A percentile compares a stretch with the other conserved stretches of the same genome.
Evolutionary conservation across 2,329 filamentous ascomycete genomes (phyloP).

Genomic region (Aspergillus sp.): DNA sequence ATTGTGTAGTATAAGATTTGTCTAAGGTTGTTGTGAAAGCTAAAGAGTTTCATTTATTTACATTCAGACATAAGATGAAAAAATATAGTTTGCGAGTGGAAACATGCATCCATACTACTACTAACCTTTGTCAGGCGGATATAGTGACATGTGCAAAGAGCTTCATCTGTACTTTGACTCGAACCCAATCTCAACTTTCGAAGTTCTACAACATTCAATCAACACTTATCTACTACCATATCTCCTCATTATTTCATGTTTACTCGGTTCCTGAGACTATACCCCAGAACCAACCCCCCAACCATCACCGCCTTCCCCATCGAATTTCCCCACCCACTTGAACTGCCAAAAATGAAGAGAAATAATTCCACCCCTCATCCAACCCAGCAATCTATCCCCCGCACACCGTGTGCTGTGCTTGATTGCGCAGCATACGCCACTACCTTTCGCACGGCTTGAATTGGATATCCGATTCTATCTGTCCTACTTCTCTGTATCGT

Average conservation of each 20-base stretch:
- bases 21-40: background rate
- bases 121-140: background rate
- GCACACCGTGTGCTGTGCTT: conserved; percentile 33
- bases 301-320: conserved; percentile 28
- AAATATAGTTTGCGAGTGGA: background rate
- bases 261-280: conserved; percentile 1
- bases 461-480: background rate
- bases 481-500: background rate
- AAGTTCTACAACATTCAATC: background rate
- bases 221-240: background rate
- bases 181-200: background rate
- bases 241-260: background rate
- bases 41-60: background rate
- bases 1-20: background rate
- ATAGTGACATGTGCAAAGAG: background rate
- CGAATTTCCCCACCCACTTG: conserved; percentile 20
- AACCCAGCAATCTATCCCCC: conserved; percentile 13
- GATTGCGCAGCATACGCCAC: conserved; percentile 27
- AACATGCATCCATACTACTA: background rate
- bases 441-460: background rate
- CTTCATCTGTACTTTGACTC: background rate
- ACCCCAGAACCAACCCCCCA: background rate
- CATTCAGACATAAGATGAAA: background rate
- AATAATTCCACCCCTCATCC: conserved; percentile 23
- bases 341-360: conserved; percentile 19